Evolutionary conservation across 768 basidiomycete species (phyloP), one percentile per base, ranked within the genome.

Genomic region (Amanita fuliginea): DNA sequence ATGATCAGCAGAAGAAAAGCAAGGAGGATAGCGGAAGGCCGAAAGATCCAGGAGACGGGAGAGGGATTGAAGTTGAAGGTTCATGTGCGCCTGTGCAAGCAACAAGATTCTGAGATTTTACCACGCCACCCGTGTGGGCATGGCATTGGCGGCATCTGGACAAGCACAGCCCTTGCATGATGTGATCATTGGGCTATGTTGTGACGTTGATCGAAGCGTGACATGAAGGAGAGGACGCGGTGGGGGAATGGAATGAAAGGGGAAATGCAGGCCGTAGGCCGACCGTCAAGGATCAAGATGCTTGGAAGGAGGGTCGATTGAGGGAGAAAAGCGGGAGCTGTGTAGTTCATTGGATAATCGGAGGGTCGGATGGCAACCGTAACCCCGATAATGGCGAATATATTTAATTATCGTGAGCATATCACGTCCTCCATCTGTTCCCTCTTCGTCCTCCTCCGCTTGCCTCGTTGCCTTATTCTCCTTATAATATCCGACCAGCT

Each of bases 311-410:
- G 32, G 34, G 44, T 21, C 28, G 32, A 33, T n/a, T 16, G 4
- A 21, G 42, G 48, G 49, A 42, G 19, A 19, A 30, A 28, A 33
- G 46, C 24, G 22, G 24, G 26, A 43, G 42, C 42, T 42, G 42
- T 42, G 42, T 21, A 40, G 18, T 43, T n/a, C n/a, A 28, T 28
- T 21, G 37, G 13, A 24, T 37, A 33, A 49, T 49, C 47, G 47
- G 47, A 49, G 47, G 34, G 49, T 50, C 49, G 49, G 49, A 43
- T 50, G 22, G 49, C 49, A 50, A 50, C 49, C 33, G 41, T 49
- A 41, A 19, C 49, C 49, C 40, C 28, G 35, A 30, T 24, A 40
- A 37, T 47, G 47, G 48, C 14, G 16, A 43, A 50, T 43, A 42
- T 43, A 50, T 30, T 33, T 33, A 35, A 19, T 33, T 47, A 35